Evolutionary conservation across 2,329 filamentous ascomycete genomes (phyloP).

Genomic region (Aschersonia sp.): DNA sequence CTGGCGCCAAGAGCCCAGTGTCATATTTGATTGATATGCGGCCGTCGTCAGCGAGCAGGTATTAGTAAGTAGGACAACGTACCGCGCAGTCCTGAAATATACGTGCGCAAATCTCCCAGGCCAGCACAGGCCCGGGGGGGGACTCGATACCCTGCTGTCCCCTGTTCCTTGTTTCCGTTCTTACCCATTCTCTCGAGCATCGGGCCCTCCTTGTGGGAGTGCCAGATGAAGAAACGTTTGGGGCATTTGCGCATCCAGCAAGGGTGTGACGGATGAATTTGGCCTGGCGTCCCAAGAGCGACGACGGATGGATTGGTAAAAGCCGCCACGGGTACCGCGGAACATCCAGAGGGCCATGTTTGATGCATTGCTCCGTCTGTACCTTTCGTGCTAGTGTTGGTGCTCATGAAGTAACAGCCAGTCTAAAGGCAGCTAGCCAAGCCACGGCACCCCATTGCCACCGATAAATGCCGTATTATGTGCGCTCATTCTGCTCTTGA

Average conservation of each 20-base stretch:
- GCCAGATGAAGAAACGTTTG: not conserved
- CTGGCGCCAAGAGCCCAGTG: too few species aligned
- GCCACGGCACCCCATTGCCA: not conserved
- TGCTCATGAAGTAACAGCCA: not conserved
- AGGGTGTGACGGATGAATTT: not conserved
- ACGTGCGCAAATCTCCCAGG: not conserved
- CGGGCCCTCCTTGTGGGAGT: not conserved
- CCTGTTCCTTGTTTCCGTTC: not conserved
- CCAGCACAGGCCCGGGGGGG: not conserved
- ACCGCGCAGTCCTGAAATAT: not conserved
- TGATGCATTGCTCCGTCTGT: not conserved
- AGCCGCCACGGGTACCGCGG: not conserved
- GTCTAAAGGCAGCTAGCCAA: not conserved
- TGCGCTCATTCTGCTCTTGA: not conserved
- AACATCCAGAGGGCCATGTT: not conserved
- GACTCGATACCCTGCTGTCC: not conserved
- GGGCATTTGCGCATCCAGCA: not conserved
- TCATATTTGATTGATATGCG: not conserved
- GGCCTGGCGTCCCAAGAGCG: not conserved
- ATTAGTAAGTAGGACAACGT: not conserved
- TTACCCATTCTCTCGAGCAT: not conserved
- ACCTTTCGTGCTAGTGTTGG: not conserved
- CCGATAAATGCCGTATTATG: not conserved
- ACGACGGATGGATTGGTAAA: not conserved
- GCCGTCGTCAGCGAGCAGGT: not conserved